These are phyloP conservation scores for Colletotrichum liaoningense DNA, from an alignment of 2,329 filamentous ascomycete genomes.

Conservation along the genomic window DNA sequence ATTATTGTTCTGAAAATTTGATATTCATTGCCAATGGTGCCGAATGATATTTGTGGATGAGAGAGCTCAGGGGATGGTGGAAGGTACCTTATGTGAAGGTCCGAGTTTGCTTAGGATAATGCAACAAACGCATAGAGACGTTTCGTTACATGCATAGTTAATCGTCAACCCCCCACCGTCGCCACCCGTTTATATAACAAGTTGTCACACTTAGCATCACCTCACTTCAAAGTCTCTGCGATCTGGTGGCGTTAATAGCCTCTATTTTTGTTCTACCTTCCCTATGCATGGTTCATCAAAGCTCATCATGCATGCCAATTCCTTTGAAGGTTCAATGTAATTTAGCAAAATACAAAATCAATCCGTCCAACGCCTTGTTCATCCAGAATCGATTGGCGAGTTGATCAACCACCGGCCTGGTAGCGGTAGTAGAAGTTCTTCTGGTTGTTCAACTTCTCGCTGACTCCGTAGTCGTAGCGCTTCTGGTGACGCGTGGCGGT, in stretches of 20 bases:
- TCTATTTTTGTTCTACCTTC: conserved; percentile 29
- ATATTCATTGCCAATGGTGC: neutral
- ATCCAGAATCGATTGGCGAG: conserved; percentile 6
- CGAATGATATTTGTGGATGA: neutral
- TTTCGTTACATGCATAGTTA: conserved; percentile 2
- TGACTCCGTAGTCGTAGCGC: conserved; percentile 77
- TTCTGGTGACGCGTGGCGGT: conserved; percentile 71
- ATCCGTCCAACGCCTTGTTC: conserved; percentile 8
- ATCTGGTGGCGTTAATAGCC: conserved; percentile 2
- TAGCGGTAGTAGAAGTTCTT: conserved; percentile 68
- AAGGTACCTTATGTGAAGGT: neutral
- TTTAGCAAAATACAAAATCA: conserved; percentile 15
- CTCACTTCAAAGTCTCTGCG: neutral
- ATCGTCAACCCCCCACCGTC: neutral
- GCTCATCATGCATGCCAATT: conserved; percentile 28
- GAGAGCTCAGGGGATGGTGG: neutral
- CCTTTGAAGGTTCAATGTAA: conserved; percentile 1
- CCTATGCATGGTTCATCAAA: conserved; percentile 24
- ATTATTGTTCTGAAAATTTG: neutral
- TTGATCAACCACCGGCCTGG: conserved; percentile 54
- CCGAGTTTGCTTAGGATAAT: conserved; percentile 2
- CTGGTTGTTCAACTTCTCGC: conserved; percentile 82
- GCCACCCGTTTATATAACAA: neutral
- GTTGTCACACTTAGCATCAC: neutral
- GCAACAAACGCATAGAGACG: neutral